A percentile compares a stretch with the other conserved stretches of the same genome.
Evolutionary conservation across 371 early-diverging fungal genomes (phyloP).

Genomic region (Syncephalis plumigaleata): DNA sequence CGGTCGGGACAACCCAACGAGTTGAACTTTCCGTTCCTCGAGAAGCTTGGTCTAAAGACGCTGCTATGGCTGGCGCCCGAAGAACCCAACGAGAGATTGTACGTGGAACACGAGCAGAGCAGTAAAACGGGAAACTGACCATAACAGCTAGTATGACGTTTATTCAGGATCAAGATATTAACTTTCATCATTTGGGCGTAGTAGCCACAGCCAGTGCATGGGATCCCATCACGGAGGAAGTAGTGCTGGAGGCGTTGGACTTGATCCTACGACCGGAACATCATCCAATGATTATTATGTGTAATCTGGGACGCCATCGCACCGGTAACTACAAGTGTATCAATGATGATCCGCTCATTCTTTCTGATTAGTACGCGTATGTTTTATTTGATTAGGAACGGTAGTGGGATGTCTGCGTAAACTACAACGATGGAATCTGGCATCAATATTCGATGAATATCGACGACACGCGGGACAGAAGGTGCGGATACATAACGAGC

Average conservation of each 20-base stretch:
- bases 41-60: slow-evolving; percentile 79
- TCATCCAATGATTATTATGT: slow-evolving; percentile 94
- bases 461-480: slow-evolving; percentile 91
- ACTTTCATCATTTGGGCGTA: slow-evolving; percentile 67
- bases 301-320: slow-evolving; percentile 89
- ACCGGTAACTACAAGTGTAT: slow-evolving; percentile 46
- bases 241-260: slow-evolving; percentile 79
- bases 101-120: slow-evolving; percentile 10
- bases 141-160: slow-evolving; percentile 57
- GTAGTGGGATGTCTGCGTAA: slow-evolving; percentile 94
- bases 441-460: slow-evolving; percentile 95
- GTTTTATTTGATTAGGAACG: slow-evolving; percentile 36
- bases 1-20: slow-evolving; percentile 97
- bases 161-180: slow-evolving; percentile 91
- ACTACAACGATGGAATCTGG: slow-evolving; percentile 91
- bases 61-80: slow-evolving; percentile 90
- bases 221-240: slow-evolving; percentile 93
- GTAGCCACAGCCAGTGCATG: slow-evolving; percentile 71
- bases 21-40: slow-evolving; percentile 92
- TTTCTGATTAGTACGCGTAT: no score
- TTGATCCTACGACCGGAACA: slow-evolving; percentile 72
- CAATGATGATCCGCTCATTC: neutral
- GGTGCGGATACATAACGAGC: slow-evolving; percentile 81
- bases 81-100: slow-evolving; percentile 88
- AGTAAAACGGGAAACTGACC: no score